Base-by-base conservation (phyloP, 345 rosid genomes). In the Eutrema japonicum region DNA sequence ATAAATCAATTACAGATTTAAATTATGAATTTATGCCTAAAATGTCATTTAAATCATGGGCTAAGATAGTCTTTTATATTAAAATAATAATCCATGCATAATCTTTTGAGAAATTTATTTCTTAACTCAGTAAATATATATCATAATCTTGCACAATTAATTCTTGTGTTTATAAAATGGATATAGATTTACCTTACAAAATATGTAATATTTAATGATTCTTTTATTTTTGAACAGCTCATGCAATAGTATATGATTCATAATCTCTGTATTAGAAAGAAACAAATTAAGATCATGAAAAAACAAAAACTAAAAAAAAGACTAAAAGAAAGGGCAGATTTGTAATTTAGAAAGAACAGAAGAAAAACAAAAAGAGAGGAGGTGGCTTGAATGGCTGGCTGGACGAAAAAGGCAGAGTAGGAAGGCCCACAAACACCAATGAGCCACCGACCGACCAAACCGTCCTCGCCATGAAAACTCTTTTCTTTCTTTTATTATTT, bases 401-500 rank as follows among this genome's bases (percentile, higher is more conserved):
- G 76, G 89, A 77, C 79, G 56, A 70, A 66, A 71, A 61, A 78
- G 83, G 85, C 73, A 77, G 51, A 83, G 83, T 74, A 52, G 27
- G 8, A 48, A 16, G 80, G 66, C 80, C 76, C 76, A 77, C 71
- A 14, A 5, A 10, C 22, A 48, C 80, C 71, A 64, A 70, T 77
- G 67, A 77, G 72, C 71, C 66, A 47, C 66, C 68, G 87, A 84
- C 97, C 96, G 93, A 79, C 96, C 96, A 81, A 83, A 83, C 96
- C 96, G 93, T 77, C 94, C 87, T 45, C 68, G 32, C 1, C 75
- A 12, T 37, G 38, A 27, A 75, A 42, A 57, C 58, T 59, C 4
- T 67, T 52, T 40, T 10, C n/a, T 29, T n/a, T 26, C 13, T 26
- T 13, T 27, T 59, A 26, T 26, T 58, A 2, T 58, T 53, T 61